Base-by-base conservation (phyloP, 2,329 filamentous ascomycete species). In the Aspergillus hortae region DNA sequence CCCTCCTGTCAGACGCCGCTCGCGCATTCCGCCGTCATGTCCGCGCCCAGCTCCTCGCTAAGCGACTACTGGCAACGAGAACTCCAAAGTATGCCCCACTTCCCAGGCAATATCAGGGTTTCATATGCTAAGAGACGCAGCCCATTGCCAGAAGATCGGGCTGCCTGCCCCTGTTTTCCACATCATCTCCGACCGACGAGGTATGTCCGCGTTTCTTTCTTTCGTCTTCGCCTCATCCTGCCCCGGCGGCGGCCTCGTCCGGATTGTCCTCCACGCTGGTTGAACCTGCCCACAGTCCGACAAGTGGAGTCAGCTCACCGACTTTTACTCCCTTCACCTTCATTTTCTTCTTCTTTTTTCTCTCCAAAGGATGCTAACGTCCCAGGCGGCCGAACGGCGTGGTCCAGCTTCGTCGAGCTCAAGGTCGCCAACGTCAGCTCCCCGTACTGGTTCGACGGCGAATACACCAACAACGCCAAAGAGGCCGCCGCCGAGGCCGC, bases 401-500 rank as follows among this genome's bases (percentile, higher is more conserved):
- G 91, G 91, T 92, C 90, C 52, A 88, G 87, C 76, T 81, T 81
- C 53, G 90, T 95, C 53, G 84, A 79, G n/a, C 81, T 95, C 52
- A 78, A 82, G 61, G 86, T 85, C 49, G 74, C 80, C 46, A 79
- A 75, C 44, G 80, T 89, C 62, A 68, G 80, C n/a, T 90, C 90
- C 44, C 83, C 90, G 56, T 95, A 85, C 74, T 96, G 90, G 90
- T 96, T 95, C 73, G 91, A 95, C 70, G 90, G 90, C 55, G 85
- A 90, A 68, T 90, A 90, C 67, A 80, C 92, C 70, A 84, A 92
- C 77, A 95, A 95, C 66, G 90, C 90, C 53, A 87, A 84, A 73
- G 91, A 96, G 71, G 91, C 96, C 68, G 91, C 90, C n/a, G 90
- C 91, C 58, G 90, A 96, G 73, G 81, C 88, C 56, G 90, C 90